phyloP scores from a whole-genome alignment of 164 flowering plant genomes.

The Paratinospora sagittata region DNA sequence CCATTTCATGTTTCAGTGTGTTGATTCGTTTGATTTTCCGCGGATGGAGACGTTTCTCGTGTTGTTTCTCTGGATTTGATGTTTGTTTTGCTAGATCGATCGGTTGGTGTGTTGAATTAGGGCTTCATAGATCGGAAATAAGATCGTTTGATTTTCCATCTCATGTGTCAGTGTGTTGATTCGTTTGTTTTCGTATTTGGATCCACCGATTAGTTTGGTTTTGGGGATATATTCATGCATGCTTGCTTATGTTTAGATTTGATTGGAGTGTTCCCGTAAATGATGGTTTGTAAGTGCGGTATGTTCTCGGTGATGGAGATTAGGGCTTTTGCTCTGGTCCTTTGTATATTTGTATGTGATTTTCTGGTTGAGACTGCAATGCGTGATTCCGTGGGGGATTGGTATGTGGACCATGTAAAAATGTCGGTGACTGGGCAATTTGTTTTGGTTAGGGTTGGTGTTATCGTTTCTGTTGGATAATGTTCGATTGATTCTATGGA shows the following conservation, averaged over 20 bases:
- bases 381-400: not conserved
- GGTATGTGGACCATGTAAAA: not conserved
- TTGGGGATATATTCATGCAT: not conserved
- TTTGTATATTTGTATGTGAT: not conserved
- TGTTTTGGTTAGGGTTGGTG: not conserved
- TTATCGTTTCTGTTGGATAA: not conserved
- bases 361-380: not conserved
- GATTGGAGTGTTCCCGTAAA: not conserved
- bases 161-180: no score
- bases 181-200: constrained; percentile 5
- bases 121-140: constrained; percentile 3
- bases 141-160: not conserved
- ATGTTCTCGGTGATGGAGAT: not conserved
- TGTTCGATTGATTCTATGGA: not conserved
- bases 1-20: not conserved
- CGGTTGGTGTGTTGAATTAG: not conserved
- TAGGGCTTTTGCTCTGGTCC: no score
- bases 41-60: not conserved
- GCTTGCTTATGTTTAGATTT: not conserved
- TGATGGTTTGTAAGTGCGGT: not conserved
- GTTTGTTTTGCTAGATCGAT: constrained; percentile 5
- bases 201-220: not conserved
- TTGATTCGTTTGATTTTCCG: constrained; percentile 2
- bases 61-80: not conserved
- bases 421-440: not conserved